These are phyloP conservation scores for Waltergamsia citrina DNA, from an alignment of 2,329 filamentous ascomycete species.

Conservation along the genomic window DNA sequence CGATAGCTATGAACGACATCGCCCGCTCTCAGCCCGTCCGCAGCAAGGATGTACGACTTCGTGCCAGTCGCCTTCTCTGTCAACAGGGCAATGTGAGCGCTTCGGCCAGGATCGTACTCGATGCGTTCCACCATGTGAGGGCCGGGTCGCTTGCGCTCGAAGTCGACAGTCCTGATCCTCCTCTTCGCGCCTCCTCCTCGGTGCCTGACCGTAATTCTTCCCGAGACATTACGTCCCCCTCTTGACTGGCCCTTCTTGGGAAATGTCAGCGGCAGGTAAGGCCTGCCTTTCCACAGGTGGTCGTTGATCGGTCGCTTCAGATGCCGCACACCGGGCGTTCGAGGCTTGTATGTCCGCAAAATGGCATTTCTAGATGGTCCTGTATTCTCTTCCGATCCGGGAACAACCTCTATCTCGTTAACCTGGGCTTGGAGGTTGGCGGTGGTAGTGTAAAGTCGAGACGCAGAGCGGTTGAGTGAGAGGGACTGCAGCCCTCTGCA, in stretches of 20 bases:
- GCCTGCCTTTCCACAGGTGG: constrained; percentile 90
- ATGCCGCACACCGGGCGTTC: constrained; percentile 88
- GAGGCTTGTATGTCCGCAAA: constrained; percentile 83
- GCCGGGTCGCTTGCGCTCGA: constrained; percentile 67
- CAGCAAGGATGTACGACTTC: constrained; percentile 89
- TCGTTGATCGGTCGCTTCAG: constrained; percentile 88
- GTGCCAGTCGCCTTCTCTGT: constrained; percentile 63
- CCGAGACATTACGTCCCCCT: constrained; percentile 84
- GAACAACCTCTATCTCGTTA: too few species aligned
- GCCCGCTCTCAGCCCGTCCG: constrained; percentile 86
- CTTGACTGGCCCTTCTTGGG: constrained; percentile 88
- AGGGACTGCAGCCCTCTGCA: constrained; percentile 18
- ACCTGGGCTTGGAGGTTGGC: too few species aligned
- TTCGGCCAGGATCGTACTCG: constrained; percentile 91
- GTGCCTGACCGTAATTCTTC: constrained; percentile 80
- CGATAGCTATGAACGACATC: constrained; percentile 91
- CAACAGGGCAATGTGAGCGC: constrained; percentile 83
- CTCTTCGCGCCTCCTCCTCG: constrained; percentile 87
- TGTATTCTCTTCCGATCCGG: constrained; percentile 3
- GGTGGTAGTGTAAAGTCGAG: constrained; percentile 20
- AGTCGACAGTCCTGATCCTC: constrained; percentile 87
- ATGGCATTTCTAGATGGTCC: constrained; percentile 11
- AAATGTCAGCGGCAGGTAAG: constrained; percentile 73
- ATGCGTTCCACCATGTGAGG: constrained; percentile 87
- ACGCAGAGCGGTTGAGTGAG: constrained; percentile 13